Conservation (phyloP, 257 asterid species). For the Ajuga chamaepitys region DNA sequence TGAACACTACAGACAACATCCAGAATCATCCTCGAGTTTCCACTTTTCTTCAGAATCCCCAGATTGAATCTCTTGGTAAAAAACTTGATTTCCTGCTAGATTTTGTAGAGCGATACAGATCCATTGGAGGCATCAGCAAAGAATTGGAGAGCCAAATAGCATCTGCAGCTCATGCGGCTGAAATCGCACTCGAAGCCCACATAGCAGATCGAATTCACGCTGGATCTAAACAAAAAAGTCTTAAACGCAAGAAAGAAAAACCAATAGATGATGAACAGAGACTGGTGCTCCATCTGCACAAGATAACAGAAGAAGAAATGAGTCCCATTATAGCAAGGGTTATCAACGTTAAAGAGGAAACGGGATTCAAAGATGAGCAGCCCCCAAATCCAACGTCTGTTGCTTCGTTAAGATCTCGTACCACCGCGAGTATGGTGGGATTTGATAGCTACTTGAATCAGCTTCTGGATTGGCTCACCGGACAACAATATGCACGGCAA, state of each 20-base stretch:
- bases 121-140: background rate
- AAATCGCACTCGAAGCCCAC: background rate
- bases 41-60: background rate
- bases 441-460: background rate
- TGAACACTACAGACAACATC: background rate
- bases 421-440: background rate
- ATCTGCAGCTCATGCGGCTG: background rate
- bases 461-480: background rate
- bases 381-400: background rate
- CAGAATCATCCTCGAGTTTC: background rate
- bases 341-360: background rate
- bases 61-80: background rate
- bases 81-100: background rate
- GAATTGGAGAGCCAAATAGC: constrained; percentile 1
- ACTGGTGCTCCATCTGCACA: no score
- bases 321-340: background rate
- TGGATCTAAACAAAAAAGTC: background rate
- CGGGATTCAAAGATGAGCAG: background rate
- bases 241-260: no score
- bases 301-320: background rate
- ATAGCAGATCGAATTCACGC: background rate
- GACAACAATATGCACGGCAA: background rate
- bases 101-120: background rate
- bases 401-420: background rate
- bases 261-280: no score